Evolutionary conservation across 2,329 filamentous ascomycete genomes (phyloP).

Genomic region (Calonectria ilicicola): DNA sequence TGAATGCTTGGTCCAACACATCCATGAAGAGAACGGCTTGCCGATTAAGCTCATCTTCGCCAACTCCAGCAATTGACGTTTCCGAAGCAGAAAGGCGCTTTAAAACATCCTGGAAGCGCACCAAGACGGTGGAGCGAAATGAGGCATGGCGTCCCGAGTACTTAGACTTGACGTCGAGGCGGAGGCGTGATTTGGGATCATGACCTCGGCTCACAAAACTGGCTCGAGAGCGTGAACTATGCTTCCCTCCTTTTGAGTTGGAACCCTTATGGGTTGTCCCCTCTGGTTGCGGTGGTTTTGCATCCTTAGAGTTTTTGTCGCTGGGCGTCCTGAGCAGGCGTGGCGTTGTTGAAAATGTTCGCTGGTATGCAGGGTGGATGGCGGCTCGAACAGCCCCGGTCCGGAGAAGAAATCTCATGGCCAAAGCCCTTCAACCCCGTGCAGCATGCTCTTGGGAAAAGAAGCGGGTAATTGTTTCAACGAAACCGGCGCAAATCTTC

Average conservation of each 20-base stretch:
- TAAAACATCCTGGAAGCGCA: slow-evolving; percentile 52
- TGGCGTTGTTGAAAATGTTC: slow-evolving; percentile 42
- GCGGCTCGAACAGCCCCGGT: slow-evolving; percentile 39
- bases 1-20: slow-evolving; percentile 58
- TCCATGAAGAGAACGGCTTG: slow-evolving; percentile 60
- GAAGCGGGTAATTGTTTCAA: slow-evolving; percentile 9
- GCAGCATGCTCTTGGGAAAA: slow-evolving; percentile 31
- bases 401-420: slow-evolving; percentile 47
- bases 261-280: background rate
- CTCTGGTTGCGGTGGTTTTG: background rate
- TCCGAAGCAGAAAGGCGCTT: slow-evolving; percentile 36
- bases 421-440: slow-evolving; percentile 18
- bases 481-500: slow-evolving; percentile 6
- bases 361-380: slow-evolving; percentile 31
- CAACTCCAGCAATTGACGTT: slow-evolving; percentile 41
- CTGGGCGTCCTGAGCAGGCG: slow-evolving; percentile 5
- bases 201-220: slow-evolving; percentile 48
- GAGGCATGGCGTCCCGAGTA: slow-evolving; percentile 45
- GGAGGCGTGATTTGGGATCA: slow-evolving; percentile 49
- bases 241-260: slow-evolving; percentile 19
- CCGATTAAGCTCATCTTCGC: slow-evolving; percentile 55
- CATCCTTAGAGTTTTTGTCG: background rate
- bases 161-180: slow-evolving; percentile 39
- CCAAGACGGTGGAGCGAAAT: slow-evolving; percentile 50
- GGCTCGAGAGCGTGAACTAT: slow-evolving; percentile 29